Evolutionary conservation across 352 stramenopile species (phyloP).

Genomic region (Hyphochytrium catenoides): DNA sequence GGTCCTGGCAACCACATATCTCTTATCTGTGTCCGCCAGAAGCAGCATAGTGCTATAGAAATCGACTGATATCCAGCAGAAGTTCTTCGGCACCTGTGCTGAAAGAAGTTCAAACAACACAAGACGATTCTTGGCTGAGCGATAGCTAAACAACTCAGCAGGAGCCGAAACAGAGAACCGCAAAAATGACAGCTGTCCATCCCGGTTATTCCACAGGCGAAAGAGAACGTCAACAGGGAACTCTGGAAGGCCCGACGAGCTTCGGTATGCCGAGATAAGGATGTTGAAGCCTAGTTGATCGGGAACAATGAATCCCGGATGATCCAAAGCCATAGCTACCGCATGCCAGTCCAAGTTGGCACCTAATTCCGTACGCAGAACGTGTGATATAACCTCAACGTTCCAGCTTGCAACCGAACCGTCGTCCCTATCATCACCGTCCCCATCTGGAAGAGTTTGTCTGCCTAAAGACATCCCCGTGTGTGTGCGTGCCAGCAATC

Average conservation of each 20-base stretch:
- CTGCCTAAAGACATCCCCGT: constrained; percentile 3
- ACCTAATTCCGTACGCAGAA: too few relatives aligned
- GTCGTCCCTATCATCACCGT: too few relatives aligned
- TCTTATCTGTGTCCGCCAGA: constrained; percentile 3
- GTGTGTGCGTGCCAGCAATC: constrained; percentile 8
- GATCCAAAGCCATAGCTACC: too few relatives aligned
- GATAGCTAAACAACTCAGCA: constrained; percentile 4
- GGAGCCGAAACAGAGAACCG: constrained; percentile 1
- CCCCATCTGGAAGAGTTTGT: constrained; percentile 1
- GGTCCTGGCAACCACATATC: constrained; percentile 4
- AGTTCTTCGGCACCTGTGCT: background rate
- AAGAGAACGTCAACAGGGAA: too few relatives aligned
- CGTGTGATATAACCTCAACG: too few relatives aligned
- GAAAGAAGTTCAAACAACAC: background rate
- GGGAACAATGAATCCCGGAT: too few relatives aligned
- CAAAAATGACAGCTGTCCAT: constrained; percentile 7
- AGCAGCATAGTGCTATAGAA: constrained; percentile 2
- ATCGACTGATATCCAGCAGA: constrained; percentile 5
- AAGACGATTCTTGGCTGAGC: background rate
- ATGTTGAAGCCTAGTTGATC: too few relatives aligned
- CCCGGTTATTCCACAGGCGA: too few relatives aligned
- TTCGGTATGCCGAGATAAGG: too few relatives aligned
- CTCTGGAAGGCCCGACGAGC: too few relatives aligned
- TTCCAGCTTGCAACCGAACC: too few relatives aligned
- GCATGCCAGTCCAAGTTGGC: too few relatives aligned